Percentiles rank a stretch among this genome's conserved stretches.
Evolutionary conservation across 176 grass and related monocot genomes (phyloP).

Genomic region (Elaeis guineensis): DNA sequence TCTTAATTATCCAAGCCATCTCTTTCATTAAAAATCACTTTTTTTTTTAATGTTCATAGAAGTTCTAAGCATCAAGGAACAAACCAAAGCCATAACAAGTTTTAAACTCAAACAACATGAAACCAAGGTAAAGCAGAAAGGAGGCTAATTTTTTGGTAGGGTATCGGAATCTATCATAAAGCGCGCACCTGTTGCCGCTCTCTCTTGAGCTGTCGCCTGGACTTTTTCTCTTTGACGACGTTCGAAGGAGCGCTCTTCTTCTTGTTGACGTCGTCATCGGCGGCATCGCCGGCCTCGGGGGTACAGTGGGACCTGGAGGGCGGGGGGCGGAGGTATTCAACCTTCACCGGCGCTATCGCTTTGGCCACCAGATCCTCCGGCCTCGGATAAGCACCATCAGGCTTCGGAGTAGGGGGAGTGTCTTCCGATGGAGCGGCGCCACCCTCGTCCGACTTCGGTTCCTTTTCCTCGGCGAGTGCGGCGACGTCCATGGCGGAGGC

Average conservation of each 20-base stretch:
- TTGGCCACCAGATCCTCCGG: conserved; percentile 68
- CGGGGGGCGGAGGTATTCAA: conserved; percentile 59
- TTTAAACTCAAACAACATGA: too few relatives aligned
- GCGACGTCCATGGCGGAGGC: conserved; percentile 25
- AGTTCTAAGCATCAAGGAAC: too few relatives aligned
- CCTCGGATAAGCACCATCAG: conserved; percentile 2
- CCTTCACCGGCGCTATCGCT: conserved; percentile 62
- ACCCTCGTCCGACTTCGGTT: not conserved
- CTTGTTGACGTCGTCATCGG: conserved; percentile 10
- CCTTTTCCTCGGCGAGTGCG: conserved; percentile 7
- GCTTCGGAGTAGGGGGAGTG: not conserved
- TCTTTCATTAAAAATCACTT: too few relatives aligned
- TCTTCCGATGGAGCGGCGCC: too few relatives aligned
- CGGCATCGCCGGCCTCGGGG: conserved; percentile 2
- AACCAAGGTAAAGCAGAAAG: too few relatives aligned
- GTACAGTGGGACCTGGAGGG: conserved; percentile 30
- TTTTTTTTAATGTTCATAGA: too few relatives aligned
- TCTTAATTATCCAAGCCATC: too few relatives aligned
- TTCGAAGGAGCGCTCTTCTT: conserved; percentile 10
- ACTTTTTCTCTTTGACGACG: conserved; percentile 70
- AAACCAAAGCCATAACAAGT: too few relatives aligned
- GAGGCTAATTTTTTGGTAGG: too few relatives aligned
- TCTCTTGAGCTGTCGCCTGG: conserved; percentile 67
- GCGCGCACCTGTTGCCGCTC: conserved; percentile 58
- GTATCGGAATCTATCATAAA: too few relatives aligned